A percentile compares a stretch with the other conserved stretches of the same genome.
phyloP scores from a whole-genome alignment of 805 yeast genomes.

The Saturnispora zaruensis region DNA sequence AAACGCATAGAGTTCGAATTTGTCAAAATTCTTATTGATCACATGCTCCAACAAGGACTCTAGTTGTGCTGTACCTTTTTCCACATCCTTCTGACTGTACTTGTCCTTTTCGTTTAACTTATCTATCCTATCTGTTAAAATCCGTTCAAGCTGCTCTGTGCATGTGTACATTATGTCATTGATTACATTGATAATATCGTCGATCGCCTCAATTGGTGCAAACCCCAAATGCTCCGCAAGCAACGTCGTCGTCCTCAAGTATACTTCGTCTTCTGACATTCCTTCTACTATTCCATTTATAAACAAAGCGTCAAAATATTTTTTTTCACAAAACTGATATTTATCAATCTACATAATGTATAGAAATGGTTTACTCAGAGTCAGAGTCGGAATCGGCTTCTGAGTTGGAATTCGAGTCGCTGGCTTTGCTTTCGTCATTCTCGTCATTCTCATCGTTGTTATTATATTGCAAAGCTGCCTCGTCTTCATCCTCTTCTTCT shows the following conservation, averaged over 20 bases:
- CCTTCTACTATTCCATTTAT: not conserved
- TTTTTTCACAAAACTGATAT: not conserved
- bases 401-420: constrained; percentile 1
- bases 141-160: constrained; percentile 67
- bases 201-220: constrained; percentile 75
- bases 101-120: constrained; percentile 12
- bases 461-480: constrained; percentile 12
- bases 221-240: constrained; percentile 82
- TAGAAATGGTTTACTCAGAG: not conserved
- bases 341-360: not conserved
- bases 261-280: constrained; percentile 7
- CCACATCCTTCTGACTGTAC: constrained; percentile 40
- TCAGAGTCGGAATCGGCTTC: constrained; percentile 5
- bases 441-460: not conserved
- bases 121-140: constrained; percentile 33
- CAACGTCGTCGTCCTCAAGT: constrained; percentile 32
- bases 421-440: not conserved
- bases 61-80: constrained; percentile 69
- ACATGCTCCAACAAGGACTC: constrained; percentile 68
- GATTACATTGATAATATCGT: constrained; percentile 81
- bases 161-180: constrained; percentile 79
- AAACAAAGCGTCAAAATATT: not conserved
- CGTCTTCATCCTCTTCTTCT: constrained; percentile 15
- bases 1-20: constrained; percentile 71
- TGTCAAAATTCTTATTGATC: constrained; percentile 77